Base-by-base conservation (phyloP, 192 early-diverging fungal species). In the Coemansia sp. region DNA sequence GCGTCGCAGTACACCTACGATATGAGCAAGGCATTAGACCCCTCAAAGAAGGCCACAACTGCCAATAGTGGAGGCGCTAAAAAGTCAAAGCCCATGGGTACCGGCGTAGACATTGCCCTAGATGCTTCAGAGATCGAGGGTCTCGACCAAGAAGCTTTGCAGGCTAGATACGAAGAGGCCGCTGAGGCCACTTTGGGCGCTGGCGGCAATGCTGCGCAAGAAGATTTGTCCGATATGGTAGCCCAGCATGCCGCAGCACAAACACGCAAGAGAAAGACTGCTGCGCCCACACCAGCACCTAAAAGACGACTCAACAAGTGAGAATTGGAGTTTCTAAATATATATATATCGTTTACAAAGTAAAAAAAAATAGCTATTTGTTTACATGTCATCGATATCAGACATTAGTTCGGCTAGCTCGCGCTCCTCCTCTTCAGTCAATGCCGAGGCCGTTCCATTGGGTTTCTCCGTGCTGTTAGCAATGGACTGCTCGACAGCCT, bases 1-100 rank as follows among this genome's bases (percentile, higher is more conserved):
- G 97, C 95, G 22, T 94, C 94, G 39, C 90, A 94, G 72, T 95
- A 94, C 72, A 91, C 91, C 3, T 99, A 99, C 70, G 92, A 96
- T 68, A 70, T 98, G 34, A 68, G 80, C 24, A 80, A 80, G 3
- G 77, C 84, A 8, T 44, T 77, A 24, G 82, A 83, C 34, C 81
- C 82, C n/a, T 81, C 87, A 29, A 83, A 82, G 66, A 84, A 75
- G 71, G 76, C 72, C 77, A 55, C 61, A 2, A 31, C 16, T 41
- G n/a, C 55, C 36, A 47, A 10, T 50, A 53, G 69, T 63, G 36
- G 70, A 20, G 46, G 43, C 15, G 66, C 64, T 16, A 67, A 61
- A 39, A 83, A 89, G 83, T 83, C 88, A 65, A 92, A 92, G 65
- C 72, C 65, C 16, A 77, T 82, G 52, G 89, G 87, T 11, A 78